Evolutionary conservation across 2,329 filamentous ascomycete genomes (phyloP).

Genomic region (Fusarium mundagurra): DNA sequence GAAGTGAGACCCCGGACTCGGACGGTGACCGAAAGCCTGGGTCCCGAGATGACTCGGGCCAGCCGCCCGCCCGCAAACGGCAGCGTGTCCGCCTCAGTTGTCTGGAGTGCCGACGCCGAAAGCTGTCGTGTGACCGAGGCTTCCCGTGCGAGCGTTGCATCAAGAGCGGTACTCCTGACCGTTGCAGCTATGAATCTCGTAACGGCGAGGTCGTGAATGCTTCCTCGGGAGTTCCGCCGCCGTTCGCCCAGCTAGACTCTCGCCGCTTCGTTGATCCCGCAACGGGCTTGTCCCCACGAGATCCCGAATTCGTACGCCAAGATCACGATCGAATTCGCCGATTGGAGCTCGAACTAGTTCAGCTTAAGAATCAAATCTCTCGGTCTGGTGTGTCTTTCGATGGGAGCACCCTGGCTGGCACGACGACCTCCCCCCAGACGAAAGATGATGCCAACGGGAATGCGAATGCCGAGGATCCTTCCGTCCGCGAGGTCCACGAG

Average conservation of each 20-base stretch:
- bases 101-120: conserved; percentile 68
- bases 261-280: conserved; percentile 48
- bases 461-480: conserved; percentile 46
- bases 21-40: conserved; percentile 44
- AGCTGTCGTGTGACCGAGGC: conserved; percentile 70
- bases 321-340: conserved; percentile 68
- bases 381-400: conserved; percentile 59
- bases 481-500: conserved; percentile 51
- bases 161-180: conserved; percentile 69
- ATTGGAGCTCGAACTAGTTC: conserved; percentile 67
- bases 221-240: conserved; percentile 56
- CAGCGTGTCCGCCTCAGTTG: conserved; percentile 69
- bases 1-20: conserved; percentile 54
- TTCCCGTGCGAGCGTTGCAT: conserved; percentile 70
- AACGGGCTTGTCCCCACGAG: conserved; percentile 47
- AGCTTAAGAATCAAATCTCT: conserved; percentile 63
- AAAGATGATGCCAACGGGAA: conserved; percentile 53
- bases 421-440: conserved; percentile 57
- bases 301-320: conserved; percentile 52
- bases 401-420: conserved; percentile 60
- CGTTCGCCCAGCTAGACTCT: conserved; percentile 54
- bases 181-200: conserved; percentile 68
- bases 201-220: conserved; percentile 61
- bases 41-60: conserved; percentile 45
- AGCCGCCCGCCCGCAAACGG: conserved; percentile 61